These are phyloP conservation scores for Cinnamomum micranthum DNA, from an alignment of 164 flowering plant species.

Conservation along the genomic window DNA sequence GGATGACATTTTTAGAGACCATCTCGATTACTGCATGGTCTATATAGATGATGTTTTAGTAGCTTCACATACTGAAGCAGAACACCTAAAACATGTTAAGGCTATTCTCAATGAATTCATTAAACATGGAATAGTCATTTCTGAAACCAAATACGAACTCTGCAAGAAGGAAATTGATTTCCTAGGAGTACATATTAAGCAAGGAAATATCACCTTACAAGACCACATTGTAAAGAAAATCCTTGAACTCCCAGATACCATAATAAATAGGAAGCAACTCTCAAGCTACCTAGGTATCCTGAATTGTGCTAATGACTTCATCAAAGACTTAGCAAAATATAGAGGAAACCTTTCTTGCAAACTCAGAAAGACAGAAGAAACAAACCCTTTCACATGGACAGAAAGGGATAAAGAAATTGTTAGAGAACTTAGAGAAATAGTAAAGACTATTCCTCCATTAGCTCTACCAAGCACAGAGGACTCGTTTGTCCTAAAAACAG, in stretches of 20 bases:
- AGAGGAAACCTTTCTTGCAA: not conserved
- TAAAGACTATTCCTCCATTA: not conserved
- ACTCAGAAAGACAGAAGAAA: not conserved
- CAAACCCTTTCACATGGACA: not conserved
- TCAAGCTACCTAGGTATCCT: not conserved
- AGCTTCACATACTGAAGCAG: not conserved
- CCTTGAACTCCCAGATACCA: not conserved
- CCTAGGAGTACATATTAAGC: not conserved
- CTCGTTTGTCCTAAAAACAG: not conserved
- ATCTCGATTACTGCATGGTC: not conserved
- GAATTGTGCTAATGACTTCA: not conserved
- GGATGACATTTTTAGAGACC: not conserved
- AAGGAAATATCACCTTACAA: not conserved
- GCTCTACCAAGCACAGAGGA: not conserved
- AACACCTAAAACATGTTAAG: too few species aligned
- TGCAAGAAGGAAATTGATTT: too few species aligned
- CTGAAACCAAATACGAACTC: too few species aligned
- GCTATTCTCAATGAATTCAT: too few species aligned
- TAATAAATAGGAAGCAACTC: not conserved
- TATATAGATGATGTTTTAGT: constrained; percentile 8
- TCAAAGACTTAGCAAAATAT: not conserved
- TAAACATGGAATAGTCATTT: not conserved
- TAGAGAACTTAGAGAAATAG: not conserved
- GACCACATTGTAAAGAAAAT: constrained; percentile 2
- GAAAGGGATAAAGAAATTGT: not conserved